Evolutionary conservation across 2,329 filamentous ascomycete species (phyloP), one percentile per base, ranked within the genome.

Genomic region (Phaeosphaeriaceae sp.): DNA sequence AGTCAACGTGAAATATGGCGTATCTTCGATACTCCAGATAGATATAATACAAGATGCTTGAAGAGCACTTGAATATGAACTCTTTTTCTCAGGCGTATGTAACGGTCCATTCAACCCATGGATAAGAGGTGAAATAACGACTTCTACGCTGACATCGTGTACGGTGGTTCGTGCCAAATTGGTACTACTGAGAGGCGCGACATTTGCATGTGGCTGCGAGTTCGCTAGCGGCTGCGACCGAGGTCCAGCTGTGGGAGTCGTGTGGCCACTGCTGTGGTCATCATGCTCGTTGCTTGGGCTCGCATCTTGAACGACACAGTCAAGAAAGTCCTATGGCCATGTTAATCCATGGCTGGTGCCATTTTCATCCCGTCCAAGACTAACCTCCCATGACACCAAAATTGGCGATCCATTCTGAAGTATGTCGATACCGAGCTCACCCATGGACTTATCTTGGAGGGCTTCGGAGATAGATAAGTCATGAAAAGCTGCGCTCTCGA

Each of bases 21-120:
- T 85, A 20, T 84, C 82, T 44, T 90, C 86, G 41, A 90, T 85
- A n/a, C 85, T 81, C 88, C 90, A 93, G 7, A 91, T 85, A 0
- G 88, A 90, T 21, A 93, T 86, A 48, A 92, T 91, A 88, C 93
- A 91, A 63, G 89, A 89, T 21, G 90, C 88, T 61, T 86, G 86
- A 0, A 86, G 75, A 31, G 82, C 78, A 31, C 69, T 55, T 9
- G 63, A 56, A 25, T 66, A 61, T 5, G 66, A 54, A 9, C 42
- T 48, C 40, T 56, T 67, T 50, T 52, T 62, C 33, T 69, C 65
- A 24, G 47, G 53, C 31, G 61, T 66, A 41, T 58, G 56, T 22
- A 63, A 50, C 6, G 27, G 44, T 22, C 60, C 57, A 21, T 60
- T 61, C 19, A 55, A 40, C 11, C 58, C 60, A 7, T 61, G 61